Evolutionary conservation across 139 green algal species (phyloP).

Genomic region (Bryopsis sp.): DNA sequence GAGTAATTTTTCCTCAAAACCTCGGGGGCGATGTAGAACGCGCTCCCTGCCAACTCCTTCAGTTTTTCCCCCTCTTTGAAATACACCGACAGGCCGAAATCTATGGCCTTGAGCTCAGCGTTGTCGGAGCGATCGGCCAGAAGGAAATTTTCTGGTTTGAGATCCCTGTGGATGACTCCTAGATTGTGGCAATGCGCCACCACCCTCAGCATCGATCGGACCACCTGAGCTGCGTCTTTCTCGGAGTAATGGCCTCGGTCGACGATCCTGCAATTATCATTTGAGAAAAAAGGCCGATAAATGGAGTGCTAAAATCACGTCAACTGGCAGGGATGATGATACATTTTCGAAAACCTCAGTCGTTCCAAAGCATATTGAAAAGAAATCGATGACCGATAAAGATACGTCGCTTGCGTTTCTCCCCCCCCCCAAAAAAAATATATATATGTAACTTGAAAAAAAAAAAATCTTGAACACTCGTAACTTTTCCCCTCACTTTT

Average conservation of each 20-base stretch:
- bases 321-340: too few relatives aligned
- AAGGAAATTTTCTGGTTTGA: constrained; percentile 88
- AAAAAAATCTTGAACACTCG: too few relatives aligned
- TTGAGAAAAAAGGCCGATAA: too few relatives aligned
- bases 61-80: constrained; percentile 63
- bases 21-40: constrained; percentile 70
- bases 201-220: constrained; percentile 71
- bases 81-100: constrained; percentile 84
- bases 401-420: too few relatives aligned
- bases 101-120: constrained; percentile 64
- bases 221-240: constrained; percentile 63
- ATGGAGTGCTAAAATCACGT: too few relatives aligned
- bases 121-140: constrained; percentile 40
- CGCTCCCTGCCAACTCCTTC: constrained; percentile 51
- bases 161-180: constrained; percentile 90
- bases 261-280: too few relatives aligned
- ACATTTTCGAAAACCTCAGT: too few relatives aligned
- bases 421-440: too few relatives aligned
- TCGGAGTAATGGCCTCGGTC: constrained; percentile 70
- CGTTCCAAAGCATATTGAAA: too few relatives aligned
- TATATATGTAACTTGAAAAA: too few relatives aligned
- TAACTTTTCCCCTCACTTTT: too few relatives aligned
- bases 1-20: constrained; percentile 62
- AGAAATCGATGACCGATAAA: too few relatives aligned
- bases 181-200: constrained; percentile 90